Conservation (phyloP, 768 basidiomycete genomes). For the Harrya chromipes region DNA sequence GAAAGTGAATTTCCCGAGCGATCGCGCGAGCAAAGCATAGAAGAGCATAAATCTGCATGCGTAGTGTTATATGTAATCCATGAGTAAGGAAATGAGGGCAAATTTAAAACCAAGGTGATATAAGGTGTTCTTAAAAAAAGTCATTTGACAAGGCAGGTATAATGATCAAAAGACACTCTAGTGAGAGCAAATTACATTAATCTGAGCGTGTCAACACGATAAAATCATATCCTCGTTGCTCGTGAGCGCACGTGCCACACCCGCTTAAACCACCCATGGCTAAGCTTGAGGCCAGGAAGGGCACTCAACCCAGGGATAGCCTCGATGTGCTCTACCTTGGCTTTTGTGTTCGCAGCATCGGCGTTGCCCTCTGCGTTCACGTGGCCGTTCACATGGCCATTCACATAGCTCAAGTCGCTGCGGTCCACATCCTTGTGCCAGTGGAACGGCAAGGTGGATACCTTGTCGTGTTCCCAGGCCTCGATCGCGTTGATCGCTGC, state of each 20-base stretch:
- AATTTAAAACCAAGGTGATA: constrained; percentile 1
- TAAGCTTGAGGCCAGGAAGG: constrained; percentile 23
- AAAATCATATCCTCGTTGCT: constrained; percentile 17
- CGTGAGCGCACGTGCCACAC: constrained; percentile 33
- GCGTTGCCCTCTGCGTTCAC: not conserved
- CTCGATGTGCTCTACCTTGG: constrained; percentile 20
- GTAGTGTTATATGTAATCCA: not conserved
- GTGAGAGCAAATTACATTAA: constrained; percentile 13
- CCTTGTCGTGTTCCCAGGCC: constrained; percentile 46
- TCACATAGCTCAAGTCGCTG: constrained; percentile 25
- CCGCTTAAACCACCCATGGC: constrained; percentile 31
- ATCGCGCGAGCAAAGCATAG: not conserved
- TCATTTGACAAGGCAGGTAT: not conserved
- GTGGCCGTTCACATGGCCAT: not conserved
- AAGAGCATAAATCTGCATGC: constrained; percentile 2
- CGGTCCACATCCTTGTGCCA: constrained; percentile 46
- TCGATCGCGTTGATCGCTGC: constrained; percentile 65
- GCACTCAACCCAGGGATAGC: constrained; percentile 17
- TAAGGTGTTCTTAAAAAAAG: constrained; percentile 2
- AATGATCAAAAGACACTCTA: not conserved
- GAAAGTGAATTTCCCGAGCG: not conserved
- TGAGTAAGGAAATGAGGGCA: not conserved
- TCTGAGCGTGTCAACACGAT: not conserved
- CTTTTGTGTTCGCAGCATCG: constrained; percentile 1
- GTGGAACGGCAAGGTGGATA: constrained; percentile 38